A percentile compares a stretch with the other conserved stretches of the same genome.
Conservation (phyloP, 2,329 filamentous ascomycete genomes). For the Mollisia scopiformis region DNA sequence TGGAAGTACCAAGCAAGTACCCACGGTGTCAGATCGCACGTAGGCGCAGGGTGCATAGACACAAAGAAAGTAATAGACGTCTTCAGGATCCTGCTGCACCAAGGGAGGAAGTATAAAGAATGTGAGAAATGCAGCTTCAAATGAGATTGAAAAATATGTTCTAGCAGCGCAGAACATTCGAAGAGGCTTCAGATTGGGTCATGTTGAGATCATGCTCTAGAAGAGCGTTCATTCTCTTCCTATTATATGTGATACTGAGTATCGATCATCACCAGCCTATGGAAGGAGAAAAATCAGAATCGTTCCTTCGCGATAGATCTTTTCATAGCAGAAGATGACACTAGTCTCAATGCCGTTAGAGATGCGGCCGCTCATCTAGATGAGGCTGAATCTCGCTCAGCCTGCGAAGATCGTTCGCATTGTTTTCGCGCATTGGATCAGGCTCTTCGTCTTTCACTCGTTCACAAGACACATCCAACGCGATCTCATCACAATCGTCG, state of each 20-base stretch:
- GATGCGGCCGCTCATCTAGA: not conserved
- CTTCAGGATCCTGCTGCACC: not conserved
- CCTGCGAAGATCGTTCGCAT: not conserved
- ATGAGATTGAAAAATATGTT: not conserved
- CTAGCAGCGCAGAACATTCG: not conserved
- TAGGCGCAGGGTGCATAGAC: no score
- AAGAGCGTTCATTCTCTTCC: slow-evolving; percentile 68
- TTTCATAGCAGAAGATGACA: no score
- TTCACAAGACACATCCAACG: not conserved
- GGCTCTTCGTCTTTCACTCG: slow-evolving; percentile 1
- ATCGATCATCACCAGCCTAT: slow-evolving; percentile 64
- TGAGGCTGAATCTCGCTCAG: slow-evolving; percentile 18
- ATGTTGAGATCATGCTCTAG: slow-evolving; percentile 59
- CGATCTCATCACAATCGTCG: not conserved
- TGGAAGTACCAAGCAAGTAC: no score
- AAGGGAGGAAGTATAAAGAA: not conserved
- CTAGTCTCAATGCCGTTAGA: no score
- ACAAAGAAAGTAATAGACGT: not conserved
- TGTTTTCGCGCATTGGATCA: not conserved
- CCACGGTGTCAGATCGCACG: no score
- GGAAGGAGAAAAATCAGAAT: slow-evolving; percentile 31
- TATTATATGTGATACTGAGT: slow-evolving; percentile 60
- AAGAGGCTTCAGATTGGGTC: slow-evolving; percentile 61
- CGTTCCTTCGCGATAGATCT: not conserved
- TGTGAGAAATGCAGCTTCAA: not conserved